Conservation (phyloP, 1,284 basidiomycete genomes). For the Pseudozyma hubeiensis region DNA sequence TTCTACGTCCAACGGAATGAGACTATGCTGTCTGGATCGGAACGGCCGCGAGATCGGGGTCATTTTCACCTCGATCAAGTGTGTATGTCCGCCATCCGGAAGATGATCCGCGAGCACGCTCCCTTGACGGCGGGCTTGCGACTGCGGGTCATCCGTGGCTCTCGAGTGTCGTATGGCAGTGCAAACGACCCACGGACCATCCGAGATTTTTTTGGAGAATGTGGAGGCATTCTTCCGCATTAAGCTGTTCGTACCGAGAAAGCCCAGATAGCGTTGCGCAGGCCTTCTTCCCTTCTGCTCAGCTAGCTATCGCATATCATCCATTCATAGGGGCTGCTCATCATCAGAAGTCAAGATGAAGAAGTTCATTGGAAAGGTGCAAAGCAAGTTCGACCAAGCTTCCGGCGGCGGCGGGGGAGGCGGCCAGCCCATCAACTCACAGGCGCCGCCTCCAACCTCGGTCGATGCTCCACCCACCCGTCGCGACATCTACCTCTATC, state of each 20-base stretch:
- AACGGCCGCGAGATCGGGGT: too few species aligned
- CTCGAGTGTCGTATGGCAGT: neutral
- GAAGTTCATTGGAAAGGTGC: constrained; percentile 46
- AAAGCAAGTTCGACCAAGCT: constrained; percentile 33
- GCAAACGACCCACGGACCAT: too few species aligned
- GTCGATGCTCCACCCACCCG: constrained; percentile 32
- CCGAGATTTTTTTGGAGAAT: neutral
- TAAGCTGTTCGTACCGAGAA: too few species aligned
- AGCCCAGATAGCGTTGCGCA: too few species aligned
- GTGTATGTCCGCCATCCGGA: too few species aligned
- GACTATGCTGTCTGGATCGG: too few species aligned
- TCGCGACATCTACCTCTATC: constrained; percentile 74
- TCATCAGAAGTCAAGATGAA: constrained; percentile 19
- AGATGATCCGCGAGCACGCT: too few species aligned
- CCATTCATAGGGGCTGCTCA: neutral
- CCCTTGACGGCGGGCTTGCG: neutral
- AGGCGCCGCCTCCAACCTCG: constrained; percentile 35
- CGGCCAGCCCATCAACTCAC: constrained; percentile 9
- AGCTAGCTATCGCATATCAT: too few species aligned
- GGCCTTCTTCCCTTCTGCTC: too few species aligned
- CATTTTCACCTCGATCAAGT: too few species aligned
- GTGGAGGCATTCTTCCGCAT: neutral
- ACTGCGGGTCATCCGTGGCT: neutral
- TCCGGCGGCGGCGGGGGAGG: neutral
- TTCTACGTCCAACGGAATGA: too few species aligned